Evolutionary conservation across 768 basidiomycete species (phyloP).

Genomic region (Termitomyces sp.): DNA sequence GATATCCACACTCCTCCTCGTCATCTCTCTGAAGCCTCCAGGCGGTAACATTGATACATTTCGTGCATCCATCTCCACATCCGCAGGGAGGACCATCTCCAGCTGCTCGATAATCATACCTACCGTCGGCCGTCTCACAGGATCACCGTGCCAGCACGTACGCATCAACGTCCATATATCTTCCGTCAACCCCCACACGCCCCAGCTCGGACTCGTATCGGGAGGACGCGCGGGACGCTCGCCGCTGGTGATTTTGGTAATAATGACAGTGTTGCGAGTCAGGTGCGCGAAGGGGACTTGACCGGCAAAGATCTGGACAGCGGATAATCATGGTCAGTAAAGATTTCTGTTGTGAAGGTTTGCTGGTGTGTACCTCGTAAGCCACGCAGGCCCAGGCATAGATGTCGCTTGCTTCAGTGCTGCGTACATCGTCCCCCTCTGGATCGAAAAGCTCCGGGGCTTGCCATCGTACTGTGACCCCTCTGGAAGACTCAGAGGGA

Average conservation of each 20-base stretch:
- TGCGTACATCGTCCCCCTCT: not conserved
- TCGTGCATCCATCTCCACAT: not conserved
- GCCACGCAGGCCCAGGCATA: conserved; percentile 5
- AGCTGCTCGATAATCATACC: not conserved
- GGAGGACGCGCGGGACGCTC: not conserved
- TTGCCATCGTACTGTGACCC: conserved; percentile 1
- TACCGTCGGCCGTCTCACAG: not conserved
- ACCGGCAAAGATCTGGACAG: conserved; percentile 1
- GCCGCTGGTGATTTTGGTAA: not conserved
- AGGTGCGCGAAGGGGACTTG: not conserved
- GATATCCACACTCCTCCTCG: not conserved
- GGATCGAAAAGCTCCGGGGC: conserved; percentile 2
- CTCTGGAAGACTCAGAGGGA: not conserved
- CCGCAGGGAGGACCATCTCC: not conserved
- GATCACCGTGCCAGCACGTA: not conserved
- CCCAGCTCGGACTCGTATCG: not conserved
- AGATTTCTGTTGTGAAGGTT: no score
- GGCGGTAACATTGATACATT: not conserved
- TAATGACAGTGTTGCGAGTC: not conserved
- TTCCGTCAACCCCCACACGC: conserved; percentile 7
- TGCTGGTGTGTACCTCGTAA: not conserved
- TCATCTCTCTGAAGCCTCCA: conserved; percentile 1
- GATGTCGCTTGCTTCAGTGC: not conserved
- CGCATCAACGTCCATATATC: not conserved
- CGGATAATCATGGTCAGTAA: not conserved